These are phyloP conservation scores for Lactifluus piperatus DNA, from an alignment of 768 basidiomycete genomes.

Conservation along the genomic window DNA sequence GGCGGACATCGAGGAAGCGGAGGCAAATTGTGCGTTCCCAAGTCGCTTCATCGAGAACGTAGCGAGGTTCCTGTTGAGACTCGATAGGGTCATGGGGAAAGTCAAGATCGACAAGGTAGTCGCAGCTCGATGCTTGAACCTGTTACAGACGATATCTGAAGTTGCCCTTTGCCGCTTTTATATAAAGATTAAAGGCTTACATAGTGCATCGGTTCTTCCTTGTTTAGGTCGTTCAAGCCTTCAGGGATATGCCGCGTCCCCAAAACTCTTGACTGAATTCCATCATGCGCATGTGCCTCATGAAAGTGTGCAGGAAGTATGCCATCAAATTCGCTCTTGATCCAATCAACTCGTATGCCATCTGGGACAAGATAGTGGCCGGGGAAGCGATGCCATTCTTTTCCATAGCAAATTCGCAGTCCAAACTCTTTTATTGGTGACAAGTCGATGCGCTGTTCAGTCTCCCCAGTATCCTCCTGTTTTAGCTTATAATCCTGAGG, in stretches of 20 bases:
- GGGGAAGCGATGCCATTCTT: conserved; percentile 96
- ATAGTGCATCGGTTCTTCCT: conserved; percentile 67
- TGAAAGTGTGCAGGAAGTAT: conserved; percentile 80
- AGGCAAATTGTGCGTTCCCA: conserved; percentile 82
- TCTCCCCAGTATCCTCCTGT: conserved; percentile 30
- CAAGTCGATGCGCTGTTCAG: conserved; percentile 49
- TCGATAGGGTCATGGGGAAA: conserved; percentile 59
- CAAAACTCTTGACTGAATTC: conserved; percentile 44
- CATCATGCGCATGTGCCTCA: conserved; percentile 28
- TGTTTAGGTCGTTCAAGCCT: conserved; percentile 83
- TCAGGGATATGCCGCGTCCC: conserved; percentile 53
- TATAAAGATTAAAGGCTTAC: conserved; percentile 38
- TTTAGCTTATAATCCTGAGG: conserved; percentile 19
- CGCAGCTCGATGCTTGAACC: conserved; percentile 69
- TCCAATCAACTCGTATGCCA: conserved; percentile 73
- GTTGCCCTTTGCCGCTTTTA: background rate
- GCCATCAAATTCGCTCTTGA: conserved; percentile 89
- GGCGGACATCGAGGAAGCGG: conserved; percentile 75
- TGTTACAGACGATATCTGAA: conserved; percentile 23
- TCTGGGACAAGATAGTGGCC: conserved; percentile 83
- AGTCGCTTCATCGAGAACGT: conserved; percentile 47
- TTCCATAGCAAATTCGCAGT: conserved; percentile 76
- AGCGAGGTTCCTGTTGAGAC: conserved; percentile 69
- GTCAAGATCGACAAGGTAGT: conserved; percentile 87
- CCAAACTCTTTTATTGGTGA: conserved; percentile 59